Evolutionary conservation across 1,284 basidiomycete species (phyloP).

Genomic region (Mrakiaceae sp.): DNA sequence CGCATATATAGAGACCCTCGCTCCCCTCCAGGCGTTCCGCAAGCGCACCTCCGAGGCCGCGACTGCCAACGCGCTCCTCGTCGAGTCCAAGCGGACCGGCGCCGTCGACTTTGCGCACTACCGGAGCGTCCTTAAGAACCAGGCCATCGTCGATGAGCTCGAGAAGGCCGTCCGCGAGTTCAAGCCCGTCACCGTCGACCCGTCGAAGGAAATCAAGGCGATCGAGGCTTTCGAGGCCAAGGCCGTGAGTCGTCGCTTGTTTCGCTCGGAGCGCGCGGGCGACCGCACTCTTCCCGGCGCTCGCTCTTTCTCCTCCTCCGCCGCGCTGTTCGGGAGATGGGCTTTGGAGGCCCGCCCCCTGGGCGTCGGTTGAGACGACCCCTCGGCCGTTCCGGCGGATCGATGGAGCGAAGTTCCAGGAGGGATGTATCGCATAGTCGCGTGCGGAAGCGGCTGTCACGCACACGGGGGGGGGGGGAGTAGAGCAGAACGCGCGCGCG

Average conservation of each 20-base stretch:
- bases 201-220: conserved; percentile 78
- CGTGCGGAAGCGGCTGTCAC: no score
- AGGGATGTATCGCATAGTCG: no score
- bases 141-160: conserved; percentile 79
- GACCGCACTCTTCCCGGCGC: not conserved
- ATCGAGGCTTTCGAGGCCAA: conserved; percentile 96
- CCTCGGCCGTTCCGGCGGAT: no score
- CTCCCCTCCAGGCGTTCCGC: conserved; percentile 86
- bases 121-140: conserved; percentile 83
- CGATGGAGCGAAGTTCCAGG: no score
- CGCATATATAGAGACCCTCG: conserved; percentile 63
- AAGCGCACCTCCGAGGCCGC: conserved; percentile 86
- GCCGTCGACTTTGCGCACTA: conserved; percentile 74
- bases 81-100: conserved; percentile 38
- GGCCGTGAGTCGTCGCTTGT: conserved; percentile 54
- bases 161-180: conserved; percentile 83
- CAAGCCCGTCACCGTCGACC: conserved; percentile 96
- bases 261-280: no score
- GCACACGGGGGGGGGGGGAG: no score
- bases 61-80: conserved; percentile 59
- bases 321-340: no score
- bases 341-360: no score
- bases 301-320: not conserved
- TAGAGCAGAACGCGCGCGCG: no score
- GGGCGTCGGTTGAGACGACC: no score